These are phyloP conservation scores for Leccinum disarticulatum DNA, from an alignment of 768 basidiomycete species.

Conservation along the genomic window DNA sequence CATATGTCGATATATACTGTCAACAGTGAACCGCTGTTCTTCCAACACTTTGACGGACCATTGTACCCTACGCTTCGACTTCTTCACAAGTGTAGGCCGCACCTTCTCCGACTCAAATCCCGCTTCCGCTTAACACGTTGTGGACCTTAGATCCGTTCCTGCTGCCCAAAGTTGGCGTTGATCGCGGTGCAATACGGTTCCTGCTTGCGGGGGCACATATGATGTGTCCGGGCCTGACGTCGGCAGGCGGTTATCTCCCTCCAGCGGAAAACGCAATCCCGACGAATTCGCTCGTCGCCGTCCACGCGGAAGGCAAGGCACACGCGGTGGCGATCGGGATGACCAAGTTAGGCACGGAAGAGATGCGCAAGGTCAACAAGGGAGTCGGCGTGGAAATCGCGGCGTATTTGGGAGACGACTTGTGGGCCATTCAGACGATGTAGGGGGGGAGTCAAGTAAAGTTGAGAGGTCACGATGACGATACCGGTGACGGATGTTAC, in stretches of 20 bases:
- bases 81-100: constrained; percentile 82
- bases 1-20: constrained; percentile 93
- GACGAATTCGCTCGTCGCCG: constrained; percentile 78
- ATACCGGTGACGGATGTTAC: neutral
- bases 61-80: constrained; percentile 86
- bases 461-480: neutral
- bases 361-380: constrained; percentile 89
- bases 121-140: neutral
- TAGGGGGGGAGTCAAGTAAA: constrained; percentile 25
- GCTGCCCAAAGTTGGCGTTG: constrained; percentile 84
- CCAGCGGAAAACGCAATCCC: constrained; percentile 65
- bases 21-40: constrained; percentile 83
- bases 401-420: constrained; percentile 85
- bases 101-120: neutral
- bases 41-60: constrained; percentile 96
- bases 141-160: constrained; percentile 78
- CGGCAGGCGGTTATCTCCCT: constrained; percentile 85
- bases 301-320: constrained; percentile 95
- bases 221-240: constrained; percentile 98
- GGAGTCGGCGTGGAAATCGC: constrained; percentile 85
- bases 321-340: constrained; percentile 86
- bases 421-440: constrained; percentile 71
- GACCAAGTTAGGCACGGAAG: constrained; percentile 80
- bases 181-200: constrained; percentile 98
- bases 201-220: constrained; percentile 90